These are phyloP conservation scores for Chiua virens DNA, from an alignment of 768 basidiomycete species.

Conservation along the genomic window DNA sequence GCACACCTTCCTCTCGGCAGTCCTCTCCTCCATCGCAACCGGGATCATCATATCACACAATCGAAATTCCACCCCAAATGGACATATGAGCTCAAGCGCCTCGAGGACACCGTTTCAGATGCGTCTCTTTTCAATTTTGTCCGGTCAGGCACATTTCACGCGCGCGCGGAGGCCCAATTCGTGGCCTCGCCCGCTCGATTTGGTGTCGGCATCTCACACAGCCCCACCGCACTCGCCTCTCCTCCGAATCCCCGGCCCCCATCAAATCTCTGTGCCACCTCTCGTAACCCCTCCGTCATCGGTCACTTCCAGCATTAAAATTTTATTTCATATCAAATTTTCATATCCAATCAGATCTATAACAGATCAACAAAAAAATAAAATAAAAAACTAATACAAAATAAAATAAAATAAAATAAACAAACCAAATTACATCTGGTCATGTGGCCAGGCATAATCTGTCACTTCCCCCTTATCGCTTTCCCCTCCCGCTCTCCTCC, in stretches of 20 bases:
- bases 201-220: conserved; percentile 21
- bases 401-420: no score
- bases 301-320: background rate
- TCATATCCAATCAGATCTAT: conserved; percentile 14
- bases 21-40: conserved; percentile 18
- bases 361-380: background rate
- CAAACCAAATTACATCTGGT: conserved; percentile 18
- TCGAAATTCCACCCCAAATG: conserved; percentile 12
- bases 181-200: conserved; percentile 20
- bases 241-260: conserved; percentile 11
- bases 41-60: conserved; percentile 20
- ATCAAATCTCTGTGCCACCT: conserved; percentile 13
- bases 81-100: conserved; percentile 24
- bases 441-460: conserved; percentile 33
- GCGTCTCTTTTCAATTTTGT: conserved; percentile 24
- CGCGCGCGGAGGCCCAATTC: conserved; percentile 26
- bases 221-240: conserved; percentile 13
- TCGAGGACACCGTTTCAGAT: conserved; percentile 34
- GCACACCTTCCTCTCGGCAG: background rate
- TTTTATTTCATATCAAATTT: conserved; percentile 11
- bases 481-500: conserved; percentile 16
- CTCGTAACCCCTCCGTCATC: conserved; percentile 23
- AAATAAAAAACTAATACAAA: no score
- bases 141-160: conserved; percentile 23
- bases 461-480: conserved; percentile 21